Conservation (phyloP, 345 rosid genomes). For the Arabidopsis arenosa region DNA sequence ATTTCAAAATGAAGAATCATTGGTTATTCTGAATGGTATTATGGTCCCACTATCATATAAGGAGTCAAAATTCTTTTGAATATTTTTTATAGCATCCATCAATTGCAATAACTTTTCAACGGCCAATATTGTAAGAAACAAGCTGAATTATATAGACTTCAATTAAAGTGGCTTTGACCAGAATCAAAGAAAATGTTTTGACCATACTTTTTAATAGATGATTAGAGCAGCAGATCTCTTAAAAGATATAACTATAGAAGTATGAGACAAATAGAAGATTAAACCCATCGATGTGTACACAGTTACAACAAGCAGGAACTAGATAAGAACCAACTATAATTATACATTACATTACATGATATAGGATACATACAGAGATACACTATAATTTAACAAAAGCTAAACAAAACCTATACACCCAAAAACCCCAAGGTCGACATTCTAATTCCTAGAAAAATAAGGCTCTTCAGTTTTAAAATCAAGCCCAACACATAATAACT, state of each 20-base stretch:
- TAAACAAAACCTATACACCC: slow-evolving; percentile 5
- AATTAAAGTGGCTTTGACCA: slow-evolving; percentile 20
- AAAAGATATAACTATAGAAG: background rate
- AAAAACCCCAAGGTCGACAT: background rate
- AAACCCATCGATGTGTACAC: background rate
- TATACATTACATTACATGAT: slow-evolving; percentile 15
- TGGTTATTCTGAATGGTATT: no score
- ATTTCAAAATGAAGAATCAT: no score
- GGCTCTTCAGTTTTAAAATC: slow-evolving; percentile 15
- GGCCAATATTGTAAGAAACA: background rate
- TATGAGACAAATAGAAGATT: background rate
- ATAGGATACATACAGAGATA: background rate
- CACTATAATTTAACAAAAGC: background rate
- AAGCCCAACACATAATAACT: background rate
- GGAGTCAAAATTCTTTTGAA: no score
- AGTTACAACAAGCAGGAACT: background rate
- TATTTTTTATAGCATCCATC: no score
- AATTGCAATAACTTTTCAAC: background rate
- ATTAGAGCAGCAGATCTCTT: background rate
- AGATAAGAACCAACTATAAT: background rate
- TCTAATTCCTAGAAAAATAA: background rate
- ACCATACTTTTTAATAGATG: background rate
- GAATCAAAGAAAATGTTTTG: background rate
- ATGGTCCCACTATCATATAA: no score
- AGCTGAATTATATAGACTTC: background rate